A percentile compares a stretch with the other conserved stretches of the same genome.
These are phyloP conservation scores for Monosporozyma yasuniensis DNA, from an alignment of 805 yeast species.

Conservation along the genomic window DNA sequence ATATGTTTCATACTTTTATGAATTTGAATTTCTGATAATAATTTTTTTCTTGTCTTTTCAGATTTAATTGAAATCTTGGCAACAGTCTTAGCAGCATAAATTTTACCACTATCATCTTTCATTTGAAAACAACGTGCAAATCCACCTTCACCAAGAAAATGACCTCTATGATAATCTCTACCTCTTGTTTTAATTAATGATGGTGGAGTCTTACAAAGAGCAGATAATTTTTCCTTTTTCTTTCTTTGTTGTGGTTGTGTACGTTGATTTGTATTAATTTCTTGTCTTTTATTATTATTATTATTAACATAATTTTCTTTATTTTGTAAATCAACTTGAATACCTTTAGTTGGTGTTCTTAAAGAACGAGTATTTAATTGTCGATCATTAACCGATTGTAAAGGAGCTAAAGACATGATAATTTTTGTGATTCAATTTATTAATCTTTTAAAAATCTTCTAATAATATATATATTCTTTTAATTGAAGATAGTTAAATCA, in stretches of 20 bases:
- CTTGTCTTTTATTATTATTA: slow-evolving; percentile 10
- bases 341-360: slow-evolving; percentile 26
- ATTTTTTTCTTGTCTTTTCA: slow-evolving; percentile 75
- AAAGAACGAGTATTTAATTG: slow-evolving; percentile 27
- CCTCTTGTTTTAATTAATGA: slow-evolving; percentile 86
- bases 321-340: slow-evolving; percentile 4
- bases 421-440: too few relatives aligned
- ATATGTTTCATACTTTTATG: slow-evolving; percentile 85
- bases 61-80: slow-evolving; percentile 90
- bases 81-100: slow-evolving; percentile 94
- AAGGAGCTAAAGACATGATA: slow-evolving; percentile 28
- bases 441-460: too few relatives aligned
- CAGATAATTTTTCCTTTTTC: slow-evolving; percentile 81
- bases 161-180: slow-evolving; percentile 82
- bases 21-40: slow-evolving; percentile 88
- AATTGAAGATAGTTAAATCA: too few relatives aligned
- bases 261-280: slow-evolving; percentile 4
- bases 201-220: slow-evolving; percentile 95
- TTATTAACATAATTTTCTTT: slow-evolving; percentile 12
- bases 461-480: too few relatives aligned
- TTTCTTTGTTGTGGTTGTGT: slow-evolving; percentile 36
- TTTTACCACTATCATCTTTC: slow-evolving; percentile 77
- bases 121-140: slow-evolving; percentile 98
- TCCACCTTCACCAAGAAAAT: slow-evolving; percentile 94
- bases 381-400: slow-evolving; percentile 29